Base-by-base conservation (phyloP, 441 rosid species). In the Breynia disticha region DNA sequence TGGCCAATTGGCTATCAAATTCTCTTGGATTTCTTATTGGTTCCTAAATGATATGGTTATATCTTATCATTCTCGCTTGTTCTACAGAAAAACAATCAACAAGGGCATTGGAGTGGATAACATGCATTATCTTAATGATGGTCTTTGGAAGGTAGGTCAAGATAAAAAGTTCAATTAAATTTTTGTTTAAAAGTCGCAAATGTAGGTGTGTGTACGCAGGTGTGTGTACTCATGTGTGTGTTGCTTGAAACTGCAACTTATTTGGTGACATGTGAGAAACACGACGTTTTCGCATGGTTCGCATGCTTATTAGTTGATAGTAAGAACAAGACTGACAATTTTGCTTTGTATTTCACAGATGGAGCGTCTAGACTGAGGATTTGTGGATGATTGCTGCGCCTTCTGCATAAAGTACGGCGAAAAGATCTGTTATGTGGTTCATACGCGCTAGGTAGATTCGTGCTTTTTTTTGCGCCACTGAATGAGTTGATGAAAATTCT, bases 101-200 rank as follows among this genome's bases (percentile, higher is more conserved):
- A 93, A 93, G 69, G 99, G 99, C 47, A 93, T 93, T 41, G 99
- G 97, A 42, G 90, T 93, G 64, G 99, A 93, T 73, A 89, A 75
- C 73, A 83, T 93, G 97, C 99, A 93, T 74, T 93, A 89, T 72
- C 95, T 89, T 62, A 93, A 89, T 41, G 99, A 89, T 62, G 97
- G 97, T 52, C 95, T 93, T 44, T 93, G 97, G 99, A 89, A 93
- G 97, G 99, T 83, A 79, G 39, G 22, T 38, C 19, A 24, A 79
- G 39, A 19, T 38, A 17, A 24, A 28, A 39, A 56, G 54, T 50
- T 48, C 8, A 1, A 16, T n/a, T 47, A 20, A 39, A 28, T 41
- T n/a, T n/a, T 6, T 38, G 11, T 0, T n/a, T n/a, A n/a, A n/a
- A n/a, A 17, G 13, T 3, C 20, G 28, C 24, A 41, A 2, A 16